These are phyloP conservation scores for Pseudogymnoascus sp. DNA, from an alignment of 2,329 filamentous ascomycete species.

Conservation along the genomic window DNA sequence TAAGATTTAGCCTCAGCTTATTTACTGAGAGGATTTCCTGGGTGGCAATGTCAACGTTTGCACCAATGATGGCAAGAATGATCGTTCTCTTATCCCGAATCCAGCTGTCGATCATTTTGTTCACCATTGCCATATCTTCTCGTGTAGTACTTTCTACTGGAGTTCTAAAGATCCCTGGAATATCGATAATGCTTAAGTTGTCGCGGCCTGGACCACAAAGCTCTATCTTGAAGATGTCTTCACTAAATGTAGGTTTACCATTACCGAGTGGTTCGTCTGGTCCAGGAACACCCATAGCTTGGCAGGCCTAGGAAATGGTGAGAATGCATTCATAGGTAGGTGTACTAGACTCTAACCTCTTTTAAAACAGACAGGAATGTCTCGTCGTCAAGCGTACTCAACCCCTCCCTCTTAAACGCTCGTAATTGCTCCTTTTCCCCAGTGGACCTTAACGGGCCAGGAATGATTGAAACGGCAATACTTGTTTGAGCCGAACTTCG, in stretches of 20 bases:
- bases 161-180: constrained; percentile 47
- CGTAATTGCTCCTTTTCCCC: neutral
- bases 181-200: constrained; percentile 50
- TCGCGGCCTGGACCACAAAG: constrained; percentile 32
- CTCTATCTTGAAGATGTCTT: constrained; percentile 19
- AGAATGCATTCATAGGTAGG: neutral
- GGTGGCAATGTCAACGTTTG: constrained; percentile 13
- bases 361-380: neutral
- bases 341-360: neutral
- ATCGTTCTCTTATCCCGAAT: constrained; percentile 40
- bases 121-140: constrained; percentile 38
- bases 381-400: neutral
- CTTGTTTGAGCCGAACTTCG: constrained; percentile 10
- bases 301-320: neutral
- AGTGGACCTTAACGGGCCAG: neutral
- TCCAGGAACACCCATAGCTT: constrained; percentile 16
- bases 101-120: constrained; percentile 40
- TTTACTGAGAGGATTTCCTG: constrained; percentile 13
- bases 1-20: neutral
- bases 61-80: constrained; percentile 15
- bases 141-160: constrained; percentile 19
- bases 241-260: constrained; percentile 25
- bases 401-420: neutral
- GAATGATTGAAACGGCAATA: neutral
- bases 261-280: constrained; percentile 37